Percentiles rank a stretch among this genome's conserved stretches.
phyloP scores from a whole-genome alignment of 2,329 filamentous ascomycete genomes.

The Botrytis byssoidea region DNA sequence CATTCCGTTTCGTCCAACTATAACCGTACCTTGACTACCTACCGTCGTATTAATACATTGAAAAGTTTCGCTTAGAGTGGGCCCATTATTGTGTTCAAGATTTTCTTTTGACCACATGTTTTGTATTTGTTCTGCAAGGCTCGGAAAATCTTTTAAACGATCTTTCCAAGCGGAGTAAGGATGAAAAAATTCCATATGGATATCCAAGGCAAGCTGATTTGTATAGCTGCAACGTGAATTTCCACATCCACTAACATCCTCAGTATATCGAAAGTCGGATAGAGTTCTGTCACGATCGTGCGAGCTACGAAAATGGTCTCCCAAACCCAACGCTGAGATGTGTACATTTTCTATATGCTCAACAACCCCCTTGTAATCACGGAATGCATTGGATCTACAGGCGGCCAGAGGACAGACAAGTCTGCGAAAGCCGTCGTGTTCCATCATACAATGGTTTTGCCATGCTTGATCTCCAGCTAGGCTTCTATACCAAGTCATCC shows the following conservation, averaged over 20 bases:
- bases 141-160: neutral
- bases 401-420: neutral
- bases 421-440: neutral
- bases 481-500: neutral
- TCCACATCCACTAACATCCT: neutral
- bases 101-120: neutral
- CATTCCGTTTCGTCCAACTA: neutral
- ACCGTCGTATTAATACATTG: neutral
- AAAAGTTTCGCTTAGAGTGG: neutral
- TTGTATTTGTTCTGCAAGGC: neutral
- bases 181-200: neutral
- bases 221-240: neutral
- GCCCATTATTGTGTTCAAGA: neutral
- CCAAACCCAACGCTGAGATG: neutral
- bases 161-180: neutral
- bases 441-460: neutral
- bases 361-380: neutral
- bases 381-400: neutral
- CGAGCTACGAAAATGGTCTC: neutral
- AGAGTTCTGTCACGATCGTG: neutral
- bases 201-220: neutral
- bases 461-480: neutral
- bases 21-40: neutral
- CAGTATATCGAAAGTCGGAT: neutral
- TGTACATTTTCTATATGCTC: neutral